Evolutionary conservation across 495 filamentous ascomycete genomes (phyloP).

Genomic region (Neurospora cerealis): DNA sequence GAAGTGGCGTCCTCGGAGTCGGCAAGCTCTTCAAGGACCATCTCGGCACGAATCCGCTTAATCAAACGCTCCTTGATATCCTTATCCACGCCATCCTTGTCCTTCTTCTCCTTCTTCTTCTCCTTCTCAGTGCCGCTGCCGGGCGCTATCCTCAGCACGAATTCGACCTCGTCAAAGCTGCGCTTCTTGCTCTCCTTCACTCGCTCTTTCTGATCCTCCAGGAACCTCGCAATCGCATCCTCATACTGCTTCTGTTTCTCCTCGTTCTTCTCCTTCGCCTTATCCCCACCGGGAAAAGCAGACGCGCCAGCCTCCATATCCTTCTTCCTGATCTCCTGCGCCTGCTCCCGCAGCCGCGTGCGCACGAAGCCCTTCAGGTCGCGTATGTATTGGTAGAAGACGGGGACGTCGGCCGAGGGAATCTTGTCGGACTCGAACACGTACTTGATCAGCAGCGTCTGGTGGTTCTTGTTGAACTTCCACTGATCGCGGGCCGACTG

Average conservation of each 20-base stretch:
- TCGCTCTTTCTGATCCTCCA: conserved; percentile 20
- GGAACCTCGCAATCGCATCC: conserved; percentile 39
- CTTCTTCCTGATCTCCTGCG: conserved; percentile 42
- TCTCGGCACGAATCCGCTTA: conserved; percentile 41
- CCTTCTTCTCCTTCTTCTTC: not conserved
- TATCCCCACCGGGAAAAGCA: conserved; percentile 28
- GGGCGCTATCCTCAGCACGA: conserved; percentile 28
- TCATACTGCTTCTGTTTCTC: conserved; percentile 43
- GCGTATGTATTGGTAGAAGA: conserved; percentile 59
- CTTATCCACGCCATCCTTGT: conserved; percentile 13
- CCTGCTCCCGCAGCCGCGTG: conserved; percentile 52
- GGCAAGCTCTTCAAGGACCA: conserved; percentile 34
- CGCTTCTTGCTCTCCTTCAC: conserved; percentile 18
- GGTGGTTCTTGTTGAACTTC: conserved; percentile 92
- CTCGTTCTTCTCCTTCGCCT: conserved; percentile 34
- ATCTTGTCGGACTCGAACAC: conserved; percentile 57
- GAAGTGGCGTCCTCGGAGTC: conserved; percentile 27
- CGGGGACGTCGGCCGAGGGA: conserved; percentile 51
- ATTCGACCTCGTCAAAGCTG: conserved; percentile 36
- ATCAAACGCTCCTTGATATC: conserved; percentile 36
- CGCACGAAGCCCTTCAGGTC: conserved; percentile 60
- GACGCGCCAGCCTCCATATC: conserved; percentile 36
- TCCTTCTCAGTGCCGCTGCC: not conserved
- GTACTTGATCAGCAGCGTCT: conserved; percentile 73
- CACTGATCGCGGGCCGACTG: conserved; percentile 53